Conservation (phyloP, 139 green algal genomes). For the Chlamydomonas sphaeroides region DNA sequence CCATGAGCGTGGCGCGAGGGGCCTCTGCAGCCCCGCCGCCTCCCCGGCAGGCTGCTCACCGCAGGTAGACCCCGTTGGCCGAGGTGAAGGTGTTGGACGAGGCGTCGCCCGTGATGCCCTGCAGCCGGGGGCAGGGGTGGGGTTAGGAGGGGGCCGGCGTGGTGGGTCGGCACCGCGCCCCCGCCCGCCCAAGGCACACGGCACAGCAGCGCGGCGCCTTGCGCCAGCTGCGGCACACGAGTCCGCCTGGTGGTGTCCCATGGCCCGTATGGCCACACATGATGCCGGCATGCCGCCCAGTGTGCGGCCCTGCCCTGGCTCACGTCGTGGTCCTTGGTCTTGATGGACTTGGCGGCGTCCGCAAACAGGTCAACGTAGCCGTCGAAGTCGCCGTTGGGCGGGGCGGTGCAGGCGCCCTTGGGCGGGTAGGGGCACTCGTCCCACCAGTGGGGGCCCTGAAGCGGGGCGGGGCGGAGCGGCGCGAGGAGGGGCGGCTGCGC, state of each 20-base stretch:
- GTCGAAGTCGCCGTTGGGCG: slow-evolving; percentile 61
- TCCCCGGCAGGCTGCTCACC: no score
- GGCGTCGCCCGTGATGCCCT: slow-evolving; percentile 61
- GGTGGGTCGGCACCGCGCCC: no score
- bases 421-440: slow-evolving; percentile 65
- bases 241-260: no score
- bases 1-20: no score
- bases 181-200: no score
- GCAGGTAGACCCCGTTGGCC: slow-evolving; percentile 58
- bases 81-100: slow-evolving; percentile 72
- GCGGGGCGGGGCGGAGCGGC: not conserved
- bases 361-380: slow-evolving; percentile 61
- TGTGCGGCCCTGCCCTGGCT: no score
- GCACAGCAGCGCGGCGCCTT: no score
- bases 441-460: slow-evolving; percentile 71
- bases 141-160: no score
- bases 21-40: no score
- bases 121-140: not conserved
- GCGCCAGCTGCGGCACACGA: no score
- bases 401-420: slow-evolving; percentile 55
- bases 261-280: no score
- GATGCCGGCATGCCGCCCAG: no score
- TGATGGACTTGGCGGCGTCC: slow-evolving; percentile 29
- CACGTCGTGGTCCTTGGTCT: not conserved
- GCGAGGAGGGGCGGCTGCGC: not conserved